Conservation (phyloP, 1,284 basidiomycete species). For the Leucoagaricus sp. region DNA sequence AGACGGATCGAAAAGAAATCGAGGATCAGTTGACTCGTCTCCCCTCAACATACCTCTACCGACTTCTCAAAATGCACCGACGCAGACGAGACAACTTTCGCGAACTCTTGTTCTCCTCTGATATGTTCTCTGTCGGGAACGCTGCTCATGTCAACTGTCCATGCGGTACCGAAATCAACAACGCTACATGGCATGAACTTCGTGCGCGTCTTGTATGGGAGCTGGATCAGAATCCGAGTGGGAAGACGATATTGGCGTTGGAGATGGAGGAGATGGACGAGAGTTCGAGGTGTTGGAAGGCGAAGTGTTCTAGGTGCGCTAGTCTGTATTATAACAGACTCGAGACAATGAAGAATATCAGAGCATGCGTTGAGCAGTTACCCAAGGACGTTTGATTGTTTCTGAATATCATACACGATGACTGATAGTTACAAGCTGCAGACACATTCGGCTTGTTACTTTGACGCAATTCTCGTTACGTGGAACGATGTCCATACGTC, state of each 20-base stretch:
- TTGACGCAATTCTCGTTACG: too few species aligned
- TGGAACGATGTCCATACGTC: too few species aligned
- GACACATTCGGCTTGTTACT: too few species aligned
- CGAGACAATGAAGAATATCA: not conserved
- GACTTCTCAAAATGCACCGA: conserved; percentile 34
- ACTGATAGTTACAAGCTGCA: too few species aligned
- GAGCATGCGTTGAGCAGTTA: not conserved
- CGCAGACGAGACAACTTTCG: conserved; percentile 34
- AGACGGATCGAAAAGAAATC: conserved; percentile 24
- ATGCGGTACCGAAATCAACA: not conserved
- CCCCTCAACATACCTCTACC: conserved; percentile 30
- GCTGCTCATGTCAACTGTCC: not conserved
- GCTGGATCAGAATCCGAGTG: conserved; percentile 40
- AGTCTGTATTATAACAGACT: not conserved
- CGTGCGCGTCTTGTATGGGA: conserved; percentile 36
- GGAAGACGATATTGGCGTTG: conserved; percentile 36
- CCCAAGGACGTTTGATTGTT: too few species aligned
- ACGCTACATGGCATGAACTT: not conserved
- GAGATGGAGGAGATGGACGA: conserved; percentile 28
- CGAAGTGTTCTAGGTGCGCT: not conserved
- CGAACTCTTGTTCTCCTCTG: not conserved
- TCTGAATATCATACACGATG: too few species aligned
- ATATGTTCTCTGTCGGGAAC: not conserved
- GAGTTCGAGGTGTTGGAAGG: not conserved
- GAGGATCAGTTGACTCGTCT: conserved; percentile 32